phyloP scores from a whole-genome alignment of 1,284 basidiomycete genomes.

The Moesziomyces antarcticus region DNA sequence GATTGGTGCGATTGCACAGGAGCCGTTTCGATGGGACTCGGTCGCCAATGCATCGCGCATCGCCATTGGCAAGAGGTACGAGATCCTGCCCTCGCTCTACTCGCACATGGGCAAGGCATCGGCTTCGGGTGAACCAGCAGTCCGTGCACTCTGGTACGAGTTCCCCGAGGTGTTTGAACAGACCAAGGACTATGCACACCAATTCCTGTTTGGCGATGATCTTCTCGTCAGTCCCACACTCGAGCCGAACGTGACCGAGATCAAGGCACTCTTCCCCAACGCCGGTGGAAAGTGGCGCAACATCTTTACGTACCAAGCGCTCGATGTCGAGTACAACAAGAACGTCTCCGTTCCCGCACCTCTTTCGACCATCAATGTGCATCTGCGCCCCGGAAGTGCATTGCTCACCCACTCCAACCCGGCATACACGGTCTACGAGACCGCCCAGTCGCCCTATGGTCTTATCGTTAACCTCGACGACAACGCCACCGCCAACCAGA shows the following conservation, averaged over 20 bases:
- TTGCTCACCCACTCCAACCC: constrained; percentile 46
- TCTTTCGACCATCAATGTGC: constrained; percentile 61
- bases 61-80: constrained; percentile 46
- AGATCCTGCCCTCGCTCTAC: constrained; percentile 48
- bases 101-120: constrained; percentile 32
- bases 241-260: constrained; percentile 46
- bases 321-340: constrained; percentile 69
- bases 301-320: constrained; percentile 77
- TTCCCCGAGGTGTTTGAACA: constrained; percentile 45
- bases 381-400: constrained; percentile 38
- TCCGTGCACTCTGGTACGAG: constrained; percentile 52
- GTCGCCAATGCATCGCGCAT: constrained; percentile 51
- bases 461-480: constrained; percentile 69
- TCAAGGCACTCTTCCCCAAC: constrained; percentile 64
- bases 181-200: constrained; percentile 41
- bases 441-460: constrained; percentile 26
- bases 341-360: constrained; percentile 70
- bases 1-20: constrained; percentile 47
- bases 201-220: constrained; percentile 50
- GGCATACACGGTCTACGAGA: constrained; percentile 48
- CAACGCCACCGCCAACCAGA: constrained; percentile 72
- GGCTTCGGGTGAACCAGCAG: constrained; percentile 36
- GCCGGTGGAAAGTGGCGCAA: constrained; percentile 74
- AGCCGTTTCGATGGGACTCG: constrained; percentile 49
- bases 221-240: constrained; percentile 48